phyloP scores from a whole-genome alignment of 192 early-diverging fungal genomes.

The Coemansia sp. region DNA sequence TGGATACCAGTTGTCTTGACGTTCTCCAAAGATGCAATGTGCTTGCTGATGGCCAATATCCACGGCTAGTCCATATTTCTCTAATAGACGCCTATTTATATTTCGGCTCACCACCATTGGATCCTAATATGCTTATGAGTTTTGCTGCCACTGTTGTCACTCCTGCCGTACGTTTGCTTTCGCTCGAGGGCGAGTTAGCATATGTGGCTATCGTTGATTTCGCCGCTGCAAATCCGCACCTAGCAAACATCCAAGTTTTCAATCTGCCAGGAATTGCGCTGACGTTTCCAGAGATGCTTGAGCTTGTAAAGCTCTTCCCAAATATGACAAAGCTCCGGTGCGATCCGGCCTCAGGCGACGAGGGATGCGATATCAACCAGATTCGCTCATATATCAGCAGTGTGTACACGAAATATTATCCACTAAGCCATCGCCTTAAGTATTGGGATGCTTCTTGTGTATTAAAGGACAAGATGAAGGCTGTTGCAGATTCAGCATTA shows the following conservation, averaged over 20 bases:
- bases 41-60: conserved; percentile 4
- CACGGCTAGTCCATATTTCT: too few relatives aligned
- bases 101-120: not conserved
- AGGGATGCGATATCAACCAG: too few relatives aligned
- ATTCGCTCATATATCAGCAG: too few relatives aligned
- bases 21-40: not conserved
- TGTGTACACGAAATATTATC: too few relatives aligned
- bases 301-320: not conserved
- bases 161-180: not conserved
- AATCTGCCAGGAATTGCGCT: not conserved
- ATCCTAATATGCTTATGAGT: not conserved
- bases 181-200: conserved; percentile 3
- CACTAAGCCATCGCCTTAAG: too few relatives aligned
- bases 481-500: too few relatives aligned
- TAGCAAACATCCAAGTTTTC: conserved; percentile 3
- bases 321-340: too few relatives aligned
- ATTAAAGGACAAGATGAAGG: too few relatives aligned
- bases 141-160: not conserved
- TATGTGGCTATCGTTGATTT: conserved; percentile 6
- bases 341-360: too few relatives aligned
- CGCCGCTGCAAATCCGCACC: conserved; percentile 2
- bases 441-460: too few relatives aligned
- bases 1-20: not conserved
- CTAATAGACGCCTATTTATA: too few relatives aligned
- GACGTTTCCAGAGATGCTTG: not conserved